Evolutionary conservation across 257 asterid species (phyloP).

Genomic region (Misopates orontium): DNA sequence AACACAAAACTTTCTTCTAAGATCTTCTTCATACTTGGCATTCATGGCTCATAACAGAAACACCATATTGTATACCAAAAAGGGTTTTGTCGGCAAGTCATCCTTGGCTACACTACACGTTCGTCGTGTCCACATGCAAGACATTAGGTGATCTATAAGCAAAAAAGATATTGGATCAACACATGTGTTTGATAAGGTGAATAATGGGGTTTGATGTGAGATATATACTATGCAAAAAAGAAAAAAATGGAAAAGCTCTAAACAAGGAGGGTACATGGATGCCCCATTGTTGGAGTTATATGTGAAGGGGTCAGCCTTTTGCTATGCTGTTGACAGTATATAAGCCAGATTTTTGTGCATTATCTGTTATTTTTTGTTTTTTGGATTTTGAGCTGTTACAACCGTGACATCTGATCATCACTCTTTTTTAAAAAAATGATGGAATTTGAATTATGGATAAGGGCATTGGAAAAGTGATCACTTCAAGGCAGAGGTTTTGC

Average conservation of each 20-base stretch:
- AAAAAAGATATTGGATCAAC: no score
- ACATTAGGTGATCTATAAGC: constrained; percentile 42
- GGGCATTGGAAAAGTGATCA: constrained; percentile 37
- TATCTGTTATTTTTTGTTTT: constrained; percentile 8
- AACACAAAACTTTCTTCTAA: neutral
- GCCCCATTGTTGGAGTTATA: neutral
- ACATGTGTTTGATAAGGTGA: no score
- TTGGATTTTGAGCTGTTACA: constrained; percentile 24
- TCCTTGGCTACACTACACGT: constrained; percentile 53
- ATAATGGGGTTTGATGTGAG: no score
- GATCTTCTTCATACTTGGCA: no score
- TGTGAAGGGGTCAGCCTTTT: constrained; percentile 29
- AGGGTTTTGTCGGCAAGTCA: constrained; percentile 49
- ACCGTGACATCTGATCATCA: constrained; percentile 36
- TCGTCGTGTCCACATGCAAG: constrained; percentile 45
- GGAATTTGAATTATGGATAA: constrained; percentile 31
- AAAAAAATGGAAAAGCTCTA: neutral
- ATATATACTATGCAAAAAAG: neutral
- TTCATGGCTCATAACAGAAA: no score
- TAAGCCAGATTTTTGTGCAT: constrained; percentile 27
- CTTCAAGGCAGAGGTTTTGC: constrained; percentile 32
- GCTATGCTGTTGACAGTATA: constrained; percentile 28
- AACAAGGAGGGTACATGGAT: no score
- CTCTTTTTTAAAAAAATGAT: constrained; percentile 6
- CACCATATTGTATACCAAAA: no score